Evolutionary conservation across 164 flowering plant species (phyloP), one percentile per base, ranked within the genome.

Genomic region (Chimonanthus salicifolius): DNA sequence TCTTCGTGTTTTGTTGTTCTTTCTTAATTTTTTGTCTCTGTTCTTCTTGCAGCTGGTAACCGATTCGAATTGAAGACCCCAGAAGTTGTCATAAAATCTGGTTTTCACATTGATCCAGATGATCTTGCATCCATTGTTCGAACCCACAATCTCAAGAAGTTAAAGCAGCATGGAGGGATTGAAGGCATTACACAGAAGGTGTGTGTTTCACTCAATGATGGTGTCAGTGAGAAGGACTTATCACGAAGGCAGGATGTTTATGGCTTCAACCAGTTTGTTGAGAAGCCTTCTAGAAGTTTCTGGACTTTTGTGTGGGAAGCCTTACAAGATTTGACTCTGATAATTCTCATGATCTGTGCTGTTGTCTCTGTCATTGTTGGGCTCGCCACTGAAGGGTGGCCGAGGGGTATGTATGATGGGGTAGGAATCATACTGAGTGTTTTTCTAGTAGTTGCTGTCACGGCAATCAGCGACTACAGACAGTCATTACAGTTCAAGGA

Each of bases 301-400:
- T 82, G 78, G 78, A 75, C 47, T 49, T 86, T 86, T 78, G 79
- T 83, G 2, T 84, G 88, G 87, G 88, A 86, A 11, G 87, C 88
- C 47, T 68, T 83, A 54, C 88, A 84, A 0, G 88, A 86, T 69
- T 72, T 83, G 54, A 86, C 88, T 49, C 80, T 86, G 20, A 83
- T 86, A 44, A 81, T 83, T 67, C 84, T 86, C 67, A 86, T 86
- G 64, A 74, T 81, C 33, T 84, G 85, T 71, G 87, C 84, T 50
- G 84, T 80, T 58, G 82, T 77, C 43, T 86, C 88, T 58, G 67
- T 84, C 49, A 83, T 81, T 43, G 85, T 86, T 8, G 88, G 88
- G 3, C 70, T 84, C 49, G 71, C 80, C 54, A 82, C 88, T 8
- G 88, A 83, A 74, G 87, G 88, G 43, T 84, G 74, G 80, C 87